Evolutionary conservation across 345 rosid species (phyloP).

Genomic region (Gossypium herbaceum): DNA sequence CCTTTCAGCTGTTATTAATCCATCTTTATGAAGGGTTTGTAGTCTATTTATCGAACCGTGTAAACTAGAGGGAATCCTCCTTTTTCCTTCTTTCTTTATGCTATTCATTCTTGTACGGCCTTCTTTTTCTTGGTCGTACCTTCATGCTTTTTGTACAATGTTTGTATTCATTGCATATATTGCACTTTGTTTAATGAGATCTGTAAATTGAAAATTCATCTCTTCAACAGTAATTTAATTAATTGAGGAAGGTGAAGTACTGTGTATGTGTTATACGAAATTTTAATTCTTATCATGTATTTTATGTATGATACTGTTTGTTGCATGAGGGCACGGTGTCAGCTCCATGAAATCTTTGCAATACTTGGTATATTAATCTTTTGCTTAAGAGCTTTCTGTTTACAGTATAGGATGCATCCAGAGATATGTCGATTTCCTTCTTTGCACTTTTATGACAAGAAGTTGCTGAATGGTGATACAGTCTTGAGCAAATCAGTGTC

Average conservation of each 20-base stretch:
- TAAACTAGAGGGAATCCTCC: background rate
- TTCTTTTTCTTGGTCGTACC: background rate
- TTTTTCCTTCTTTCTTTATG: background rate
- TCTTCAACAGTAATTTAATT: background rate
- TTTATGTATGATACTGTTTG: background rate
- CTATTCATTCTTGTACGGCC: background rate
- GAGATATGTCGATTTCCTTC: constrained; percentile 90
- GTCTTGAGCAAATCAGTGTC: constrained; percentile 59
- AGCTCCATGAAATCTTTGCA: background rate
- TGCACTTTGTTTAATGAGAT: background rate
- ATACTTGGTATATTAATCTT: constrained; percentile 11
- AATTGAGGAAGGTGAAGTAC: background rate
- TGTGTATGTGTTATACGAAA: background rate
- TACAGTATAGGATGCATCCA: constrained; percentile 99
- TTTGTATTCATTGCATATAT: background rate
- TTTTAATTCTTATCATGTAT: background rate
- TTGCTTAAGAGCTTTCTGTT: constrained; percentile 21
- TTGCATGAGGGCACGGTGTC: background rate
- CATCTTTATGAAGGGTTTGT: background rate
- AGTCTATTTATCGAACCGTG: background rate
- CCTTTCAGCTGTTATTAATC: background rate
- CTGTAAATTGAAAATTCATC: background rate
- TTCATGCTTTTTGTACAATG: background rate
- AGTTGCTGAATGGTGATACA: constrained; percentile 71
- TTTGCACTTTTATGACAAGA: constrained; percentile 77